Percentiles rank a stretch among this genome's conserved stretches.
Conservation (phyloP, 345 rosid genomes). For the Eucalyptus leucophloia region DNA sequence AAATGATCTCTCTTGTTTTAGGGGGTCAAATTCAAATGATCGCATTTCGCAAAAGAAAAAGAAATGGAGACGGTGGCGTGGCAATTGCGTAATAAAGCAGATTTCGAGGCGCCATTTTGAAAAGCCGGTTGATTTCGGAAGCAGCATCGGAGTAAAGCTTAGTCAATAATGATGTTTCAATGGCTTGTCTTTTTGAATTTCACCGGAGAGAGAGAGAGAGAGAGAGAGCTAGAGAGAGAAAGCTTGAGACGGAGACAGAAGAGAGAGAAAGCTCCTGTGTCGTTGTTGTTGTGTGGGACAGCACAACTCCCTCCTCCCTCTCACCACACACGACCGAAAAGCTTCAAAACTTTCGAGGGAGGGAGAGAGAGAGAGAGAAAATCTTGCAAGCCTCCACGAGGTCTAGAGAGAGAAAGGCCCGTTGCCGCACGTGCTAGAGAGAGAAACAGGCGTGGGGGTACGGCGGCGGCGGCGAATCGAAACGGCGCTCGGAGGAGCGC, state of each 20-base stretch:
- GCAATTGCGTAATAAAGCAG: neutral
- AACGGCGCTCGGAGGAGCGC: neutral
- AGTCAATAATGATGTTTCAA: neutral
- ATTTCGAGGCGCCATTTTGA: neutral
- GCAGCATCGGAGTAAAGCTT: neutral
- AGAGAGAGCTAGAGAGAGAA: neutral
- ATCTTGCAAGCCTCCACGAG: neutral
- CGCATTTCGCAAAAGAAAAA: neutral
- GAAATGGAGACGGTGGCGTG: neutral
- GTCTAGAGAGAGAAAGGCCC: neutral
- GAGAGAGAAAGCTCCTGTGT: neutral
- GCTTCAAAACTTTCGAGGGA: neutral
- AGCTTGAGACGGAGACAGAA: neutral
- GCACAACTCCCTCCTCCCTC: neutral
- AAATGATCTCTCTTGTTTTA: neutral
- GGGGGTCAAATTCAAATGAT: too few species aligned
- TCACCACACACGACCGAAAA: slow-evolving; percentile 6
- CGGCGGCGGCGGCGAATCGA: neutral
- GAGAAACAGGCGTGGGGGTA: neutral
- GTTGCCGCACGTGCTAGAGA: neutral
- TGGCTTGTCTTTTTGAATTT: neutral
- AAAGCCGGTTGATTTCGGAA: neutral
- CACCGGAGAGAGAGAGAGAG: neutral
- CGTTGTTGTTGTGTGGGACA: neutral
- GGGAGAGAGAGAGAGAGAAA: neutral